Conservation (phyloP, 1,284 basidiomycete genomes). For the Athelia sp. region DNA sequence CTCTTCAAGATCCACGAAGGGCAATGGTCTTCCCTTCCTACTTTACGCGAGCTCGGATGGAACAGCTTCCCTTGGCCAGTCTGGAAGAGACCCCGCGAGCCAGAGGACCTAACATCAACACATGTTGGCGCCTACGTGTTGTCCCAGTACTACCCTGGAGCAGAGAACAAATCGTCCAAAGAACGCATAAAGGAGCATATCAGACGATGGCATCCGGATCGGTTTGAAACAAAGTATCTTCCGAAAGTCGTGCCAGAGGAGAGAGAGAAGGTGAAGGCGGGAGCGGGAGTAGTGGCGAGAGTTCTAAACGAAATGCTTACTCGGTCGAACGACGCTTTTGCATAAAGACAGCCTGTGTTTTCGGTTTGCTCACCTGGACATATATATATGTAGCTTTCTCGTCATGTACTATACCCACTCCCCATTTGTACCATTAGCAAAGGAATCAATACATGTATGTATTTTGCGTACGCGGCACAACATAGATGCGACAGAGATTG, state of each 20-base stretch:
- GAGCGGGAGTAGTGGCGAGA: constrained; percentile 37
- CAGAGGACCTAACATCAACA: constrained; percentile 53
- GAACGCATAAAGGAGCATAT: constrained; percentile 59
- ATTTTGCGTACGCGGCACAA: no score
- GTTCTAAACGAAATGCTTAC: constrained; percentile 38
- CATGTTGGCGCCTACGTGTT: constrained; percentile 57
- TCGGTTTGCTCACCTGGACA: constrained; percentile 11
- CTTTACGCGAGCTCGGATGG: constrained; percentile 37
- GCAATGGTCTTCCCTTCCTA: constrained; percentile 13
- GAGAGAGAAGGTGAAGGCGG: constrained; percentile 39
- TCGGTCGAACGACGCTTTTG: constrained; percentile 19
- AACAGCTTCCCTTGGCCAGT: constrained; percentile 68
- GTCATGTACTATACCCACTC: constrained; percentile 19
- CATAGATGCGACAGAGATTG: no score
- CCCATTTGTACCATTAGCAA: constrained; percentile 28
- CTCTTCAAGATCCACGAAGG: constrained; percentile 15
- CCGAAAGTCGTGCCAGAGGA: constrained; percentile 48
- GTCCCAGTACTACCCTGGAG: constrained; percentile 44
- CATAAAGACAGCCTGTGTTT: constrained; percentile 18
- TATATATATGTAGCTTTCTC: constrained; percentile 13
- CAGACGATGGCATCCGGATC: constrained; percentile 51
- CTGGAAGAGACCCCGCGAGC: constrained; percentile 44
- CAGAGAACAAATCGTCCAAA: constrained; percentile 43
- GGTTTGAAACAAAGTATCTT: constrained; percentile 44
- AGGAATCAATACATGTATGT: constrained; percentile 8